Evolutionary conservation across 2,329 filamentous ascomycete species (phyloP).

Genomic region (Ceratocystiopsis sp.): DNA sequence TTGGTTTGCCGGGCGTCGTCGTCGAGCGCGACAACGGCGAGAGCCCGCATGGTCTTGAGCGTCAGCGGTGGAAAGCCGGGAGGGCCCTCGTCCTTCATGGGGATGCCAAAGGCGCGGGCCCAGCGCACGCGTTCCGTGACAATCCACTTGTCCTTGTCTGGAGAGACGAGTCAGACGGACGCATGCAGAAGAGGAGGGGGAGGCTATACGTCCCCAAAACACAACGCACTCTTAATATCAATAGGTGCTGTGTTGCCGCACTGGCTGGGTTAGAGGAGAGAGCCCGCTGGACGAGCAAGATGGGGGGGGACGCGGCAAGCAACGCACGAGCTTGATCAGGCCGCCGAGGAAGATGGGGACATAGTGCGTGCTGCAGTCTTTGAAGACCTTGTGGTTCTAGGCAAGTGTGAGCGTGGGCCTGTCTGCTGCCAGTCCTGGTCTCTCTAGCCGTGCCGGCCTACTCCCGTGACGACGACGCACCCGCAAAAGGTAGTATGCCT

Average conservation of each 20-base stretch:
- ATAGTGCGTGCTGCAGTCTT: constrained; percentile 16
- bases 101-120: constrained; percentile 18
- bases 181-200: not conserved
- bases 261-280: constrained; percentile 6
- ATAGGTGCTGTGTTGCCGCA: constrained; percentile 20
- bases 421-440: not conserved
- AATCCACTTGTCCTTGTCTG: constrained; percentile 23
- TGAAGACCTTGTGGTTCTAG: constrained; percentile 17
- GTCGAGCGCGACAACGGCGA: constrained; percentile 13
- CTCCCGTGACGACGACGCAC: constrained; percentile 12
- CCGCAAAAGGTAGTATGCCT: constrained; percentile 20
- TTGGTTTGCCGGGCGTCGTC: constrained; percentile 9
- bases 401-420: not conserved
- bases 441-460: too few relatives aligned
- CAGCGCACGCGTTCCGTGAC: constrained; percentile 18
- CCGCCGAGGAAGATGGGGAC: constrained; percentile 22
- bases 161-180: not conserved
- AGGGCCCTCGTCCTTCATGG: constrained; percentile 16
- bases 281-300: not conserved
- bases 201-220: not conserved
- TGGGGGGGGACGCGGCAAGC: not conserved
- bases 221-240: constrained; percentile 18
- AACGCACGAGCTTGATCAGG: constrained; percentile 18
- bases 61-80: constrained; percentile 21
- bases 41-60: constrained; percentile 18